Conservation (phyloP, 176 grass and related monocot species). For the Sorghum bicolor region DNA sequence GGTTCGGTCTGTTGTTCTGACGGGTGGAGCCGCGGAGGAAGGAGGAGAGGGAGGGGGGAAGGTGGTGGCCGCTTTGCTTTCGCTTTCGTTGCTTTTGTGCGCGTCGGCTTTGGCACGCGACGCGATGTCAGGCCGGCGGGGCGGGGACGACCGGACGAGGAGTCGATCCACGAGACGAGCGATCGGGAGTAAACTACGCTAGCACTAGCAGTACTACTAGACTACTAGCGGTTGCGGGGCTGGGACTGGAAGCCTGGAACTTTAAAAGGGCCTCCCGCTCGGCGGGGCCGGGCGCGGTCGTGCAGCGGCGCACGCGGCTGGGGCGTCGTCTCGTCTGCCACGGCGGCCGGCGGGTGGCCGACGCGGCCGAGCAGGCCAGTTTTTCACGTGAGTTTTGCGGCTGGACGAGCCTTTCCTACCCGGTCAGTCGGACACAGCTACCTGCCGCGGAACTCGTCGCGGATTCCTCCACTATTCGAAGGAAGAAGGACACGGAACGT, state of each 20-base stretch:
- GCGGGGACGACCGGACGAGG: neutral
- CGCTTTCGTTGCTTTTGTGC: constrained; percentile 52
- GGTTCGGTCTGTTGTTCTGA: too few species aligned
- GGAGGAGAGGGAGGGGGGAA: neutral
- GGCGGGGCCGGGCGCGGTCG: neutral
- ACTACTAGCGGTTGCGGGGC: neutral
- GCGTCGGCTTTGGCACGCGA: constrained; percentile 52
- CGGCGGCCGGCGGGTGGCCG: neutral
- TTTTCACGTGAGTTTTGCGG: neutral
- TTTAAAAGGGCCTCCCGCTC: constrained; percentile 40
- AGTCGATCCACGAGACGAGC: neutral
- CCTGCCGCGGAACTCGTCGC: too few species aligned
- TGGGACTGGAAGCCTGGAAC: neutral
- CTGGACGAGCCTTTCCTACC: neutral
- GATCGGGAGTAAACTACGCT: neutral
- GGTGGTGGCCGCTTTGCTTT: constrained; percentile 37
- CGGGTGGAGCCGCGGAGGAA: neutral
- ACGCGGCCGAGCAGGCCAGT: neutral
- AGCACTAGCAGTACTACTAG: neutral
- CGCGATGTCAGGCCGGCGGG: constrained; percentile 37
- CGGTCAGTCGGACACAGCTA: neutral
- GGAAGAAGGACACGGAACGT: too few species aligned
- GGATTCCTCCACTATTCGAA: too few species aligned
- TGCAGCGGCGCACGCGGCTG: constrained; percentile 3
- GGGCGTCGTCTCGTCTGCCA: neutral